These are phyloP conservation scores for Tripterygium wilfordii DNA, from an alignment of 177 flowering plant genomes.

Conservation along the genomic window DNA sequence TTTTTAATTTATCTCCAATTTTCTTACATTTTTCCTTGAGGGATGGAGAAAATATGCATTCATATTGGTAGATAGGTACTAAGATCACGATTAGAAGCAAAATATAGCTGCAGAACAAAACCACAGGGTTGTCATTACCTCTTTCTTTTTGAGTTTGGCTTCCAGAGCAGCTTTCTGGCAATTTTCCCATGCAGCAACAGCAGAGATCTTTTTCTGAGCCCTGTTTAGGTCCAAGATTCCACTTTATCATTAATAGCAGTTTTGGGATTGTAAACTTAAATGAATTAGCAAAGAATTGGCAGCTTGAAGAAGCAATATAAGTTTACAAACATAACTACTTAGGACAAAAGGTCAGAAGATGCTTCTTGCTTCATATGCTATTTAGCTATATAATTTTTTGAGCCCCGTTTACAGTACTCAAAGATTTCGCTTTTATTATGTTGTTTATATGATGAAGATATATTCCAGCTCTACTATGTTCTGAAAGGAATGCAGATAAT, in stretches of 20 bases:
- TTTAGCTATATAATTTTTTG: too few species aligned
- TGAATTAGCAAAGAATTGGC: background rate
- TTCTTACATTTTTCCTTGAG: too few species aligned
- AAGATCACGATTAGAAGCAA: too few species aligned
- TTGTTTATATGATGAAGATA: too few species aligned
- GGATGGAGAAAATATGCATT: too few species aligned
- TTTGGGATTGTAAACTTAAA: background rate
- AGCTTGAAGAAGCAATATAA: background rate
- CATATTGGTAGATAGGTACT: background rate
- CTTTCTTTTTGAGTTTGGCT: constrained; percentile 55
- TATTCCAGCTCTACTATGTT: background rate
- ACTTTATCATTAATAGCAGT: background rate
- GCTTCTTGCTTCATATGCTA: too few species aligned
- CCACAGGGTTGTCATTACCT: constrained; percentile 36
- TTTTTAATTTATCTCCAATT: too few species aligned
- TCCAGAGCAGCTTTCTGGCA: constrained; percentile 68
- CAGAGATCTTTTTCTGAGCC: constrained; percentile 59
- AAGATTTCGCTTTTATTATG: too few species aligned
- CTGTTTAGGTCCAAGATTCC: constrained; percentile 25
- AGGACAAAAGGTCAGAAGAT: too few species aligned
- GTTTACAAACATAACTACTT: too few species aligned
- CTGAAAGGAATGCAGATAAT: background rate
- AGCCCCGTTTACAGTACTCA: too few species aligned
- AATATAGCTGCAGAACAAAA: background rate
- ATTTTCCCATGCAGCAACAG: constrained; percentile 77